A percentile compares a stretch with the other conserved stretches of the same genome.
These are phyloP conservation scores for Mallotus repandus DNA, from an alignment of 441 rosid genomes.

Conservation along the genomic window DNA sequence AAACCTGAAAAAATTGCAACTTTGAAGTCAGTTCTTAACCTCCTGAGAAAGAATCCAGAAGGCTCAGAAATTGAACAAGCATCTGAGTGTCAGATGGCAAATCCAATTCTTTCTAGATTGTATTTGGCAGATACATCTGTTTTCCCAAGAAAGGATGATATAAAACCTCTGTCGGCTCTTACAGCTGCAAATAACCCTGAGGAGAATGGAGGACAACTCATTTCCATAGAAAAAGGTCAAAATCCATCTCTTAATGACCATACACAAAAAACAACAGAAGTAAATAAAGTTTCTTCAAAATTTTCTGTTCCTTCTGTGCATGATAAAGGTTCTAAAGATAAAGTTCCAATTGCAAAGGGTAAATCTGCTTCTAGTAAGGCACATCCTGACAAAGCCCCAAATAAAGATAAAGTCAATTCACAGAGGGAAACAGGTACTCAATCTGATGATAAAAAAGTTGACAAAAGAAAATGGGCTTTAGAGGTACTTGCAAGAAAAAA, in stretches of 20 bases:
- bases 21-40: conserved; percentile 83
- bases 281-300: conserved; percentile 40
- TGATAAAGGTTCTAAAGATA: conserved; percentile 45
- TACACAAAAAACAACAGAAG: conserved; percentile 36
- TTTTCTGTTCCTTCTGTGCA: conserved; percentile 29
- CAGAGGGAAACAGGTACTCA: conserved; percentile 42
- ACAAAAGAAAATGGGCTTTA: conserved; percentile 95
- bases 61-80: conserved; percentile 37
- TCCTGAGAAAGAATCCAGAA: conserved; percentile 58
- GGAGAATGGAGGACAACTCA: conserved; percentile 33
- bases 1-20: conserved; percentile 96
- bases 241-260: conserved; percentile 34
- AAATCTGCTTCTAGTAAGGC: conserved; percentile 37
- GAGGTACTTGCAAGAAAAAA: conserved; percentile 95
- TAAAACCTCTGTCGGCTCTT: conserved; percentile 70
- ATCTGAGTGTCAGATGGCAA: conserved; percentile 48
- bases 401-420: conserved; percentile 33
- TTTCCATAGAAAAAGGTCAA: conserved; percentile 33
- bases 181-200: conserved; percentile 42
- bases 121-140: conserved; percentile 97
- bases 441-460: conserved; percentile 62
- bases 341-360: conserved; percentile 42
- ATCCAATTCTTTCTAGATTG: conserved; percentile 88
- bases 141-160: conserved; percentile 83
- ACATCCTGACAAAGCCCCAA: conserved; percentile 33